Evolutionary conservation across 208 protist genomes (phyloP), one percentile per base, ranked within the genome.

Genomic region (Phytomonas sp.): DNA sequence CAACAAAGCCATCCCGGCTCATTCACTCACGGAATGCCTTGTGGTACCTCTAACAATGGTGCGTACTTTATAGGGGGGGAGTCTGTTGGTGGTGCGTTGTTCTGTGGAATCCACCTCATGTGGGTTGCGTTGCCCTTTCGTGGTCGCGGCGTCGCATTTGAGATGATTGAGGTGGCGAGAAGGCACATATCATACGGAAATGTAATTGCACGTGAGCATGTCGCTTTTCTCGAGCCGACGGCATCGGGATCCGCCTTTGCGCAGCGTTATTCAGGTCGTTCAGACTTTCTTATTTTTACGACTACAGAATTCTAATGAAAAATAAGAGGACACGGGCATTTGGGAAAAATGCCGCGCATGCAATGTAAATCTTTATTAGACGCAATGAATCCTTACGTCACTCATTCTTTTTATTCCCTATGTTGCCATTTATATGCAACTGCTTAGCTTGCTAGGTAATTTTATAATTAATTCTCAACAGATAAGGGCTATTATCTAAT

Each of bases 171-270:
- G 28, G 30, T 34, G 0, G 75, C 81, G 4, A 77, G 83, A 0
- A 64, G 51, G 28, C 67, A 62, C 13, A 66, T 92, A 2, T 88
- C 75, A 62, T 92, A 89, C 60, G 87, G 87, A 2, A 81, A 80
- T 53, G 73, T 71, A 9, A 71, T 92, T 13, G 69, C 76, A 0
- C 11, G 33, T 0, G 72, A 70, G 28, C 67, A 83, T 43, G 87
- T 92, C 15, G 87, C 87, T 2, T 92, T 92, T 43, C 78, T 76
- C 20, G 84, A 92, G 62, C 87, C 87, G 3, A 92, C 87, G 0
- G 34, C 32, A 51, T 40, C 79, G 46, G 87, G 87, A 13, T 66
- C 32, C 36, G 26, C 62, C 9, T 85, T 92, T 56, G 83, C 84
- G n/a, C 68, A 61, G 26, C 77, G 70, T 9, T 92, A 89, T 15